These are phyloP conservation scores for Sextonia rubra DNA, from an alignment of 164 flowering plant species.

Conservation along the genomic window DNA sequence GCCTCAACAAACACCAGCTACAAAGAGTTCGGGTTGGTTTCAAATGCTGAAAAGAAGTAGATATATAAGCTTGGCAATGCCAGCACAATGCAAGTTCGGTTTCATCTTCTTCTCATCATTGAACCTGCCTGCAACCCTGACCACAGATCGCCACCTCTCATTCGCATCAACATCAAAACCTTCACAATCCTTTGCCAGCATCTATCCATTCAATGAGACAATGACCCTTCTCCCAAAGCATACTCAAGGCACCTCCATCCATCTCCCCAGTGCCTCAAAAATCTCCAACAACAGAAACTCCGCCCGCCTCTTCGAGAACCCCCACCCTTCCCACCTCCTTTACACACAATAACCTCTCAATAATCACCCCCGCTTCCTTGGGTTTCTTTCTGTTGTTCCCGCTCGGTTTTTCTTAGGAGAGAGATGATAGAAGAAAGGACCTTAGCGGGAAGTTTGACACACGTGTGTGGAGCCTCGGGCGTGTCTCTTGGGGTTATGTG, in stretches of 20 bases:
- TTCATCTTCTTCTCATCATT: constrained; percentile 47
- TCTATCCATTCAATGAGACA: no score
- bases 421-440: background rate
- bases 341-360: constrained; percentile 34
- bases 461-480: no score
- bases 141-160: constrained; percentile 60
- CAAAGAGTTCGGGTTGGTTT: background rate
- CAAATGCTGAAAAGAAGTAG: no score
- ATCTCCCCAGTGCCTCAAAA: constrained; percentile 54
- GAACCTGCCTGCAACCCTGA: constrained; percentile 44
- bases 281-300: constrained; percentile 66
- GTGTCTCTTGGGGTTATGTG: no score
- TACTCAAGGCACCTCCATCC: constrained; percentile 65
- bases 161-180: constrained; percentile 40
- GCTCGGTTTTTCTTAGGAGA: no score
- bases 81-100: constrained; percentile 32
- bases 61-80: constrained; percentile 43
- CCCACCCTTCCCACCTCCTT: constrained; percentile 29
- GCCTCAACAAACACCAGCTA: no score
- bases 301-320: constrained; percentile 53
- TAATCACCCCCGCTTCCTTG: constrained; percentile 44
- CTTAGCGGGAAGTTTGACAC: no score
- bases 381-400: no score
- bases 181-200: constrained; percentile 29
- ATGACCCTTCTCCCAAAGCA: constrained; percentile 72